These are phyloP conservation scores for Gastrolobium villosum DNA, from an alignment of 306 rosid species.

Conservation along the genomic window DNA sequence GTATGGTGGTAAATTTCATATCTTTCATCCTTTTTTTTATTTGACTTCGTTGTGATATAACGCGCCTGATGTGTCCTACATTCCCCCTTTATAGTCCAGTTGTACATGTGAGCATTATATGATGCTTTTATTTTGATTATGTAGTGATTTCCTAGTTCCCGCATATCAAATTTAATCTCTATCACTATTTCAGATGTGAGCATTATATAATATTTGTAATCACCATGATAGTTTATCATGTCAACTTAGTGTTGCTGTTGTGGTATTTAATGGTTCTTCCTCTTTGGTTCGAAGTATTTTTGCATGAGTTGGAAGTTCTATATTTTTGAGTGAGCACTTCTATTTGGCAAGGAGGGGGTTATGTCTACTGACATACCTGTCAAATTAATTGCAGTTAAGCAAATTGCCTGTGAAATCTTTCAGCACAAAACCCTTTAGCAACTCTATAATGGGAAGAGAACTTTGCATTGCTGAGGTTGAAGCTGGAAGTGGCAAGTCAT, in stretches of 20 bases:
- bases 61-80: neutral
- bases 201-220: slow-evolving; percentile 8
- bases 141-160: neutral
- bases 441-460: slow-evolving; percentile 90
- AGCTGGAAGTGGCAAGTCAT: slow-evolving; percentile 54
- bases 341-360: slow-evolving; percentile 13
- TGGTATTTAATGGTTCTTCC: neutral
- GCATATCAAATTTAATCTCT: slow-evolving; percentile 23
- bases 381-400: slow-evolving; percentile 71
- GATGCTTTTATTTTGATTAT: slow-evolving; percentile 18
- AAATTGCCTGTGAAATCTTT: slow-evolving; percentile 78
- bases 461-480: slow-evolving; percentile 86
- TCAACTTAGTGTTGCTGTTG: neutral
- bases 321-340: neutral
- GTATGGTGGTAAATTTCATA: slow-evolving; percentile 60
- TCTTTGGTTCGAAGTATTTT: slow-evolving; percentile 13
- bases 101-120: neutral
- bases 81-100: neutral
- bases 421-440: slow-evolving; percentile 64
- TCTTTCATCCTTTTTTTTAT: neutral
- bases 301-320: neutral
- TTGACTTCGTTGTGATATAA: neutral
- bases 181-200: slow-evolving; percentile 3
- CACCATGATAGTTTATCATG: neutral
- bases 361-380: slow-evolving; percentile 14